Conservation (phyloP, 2,329 filamentous ascomycete genomes). For the Cordyceps militaris region DNA sequence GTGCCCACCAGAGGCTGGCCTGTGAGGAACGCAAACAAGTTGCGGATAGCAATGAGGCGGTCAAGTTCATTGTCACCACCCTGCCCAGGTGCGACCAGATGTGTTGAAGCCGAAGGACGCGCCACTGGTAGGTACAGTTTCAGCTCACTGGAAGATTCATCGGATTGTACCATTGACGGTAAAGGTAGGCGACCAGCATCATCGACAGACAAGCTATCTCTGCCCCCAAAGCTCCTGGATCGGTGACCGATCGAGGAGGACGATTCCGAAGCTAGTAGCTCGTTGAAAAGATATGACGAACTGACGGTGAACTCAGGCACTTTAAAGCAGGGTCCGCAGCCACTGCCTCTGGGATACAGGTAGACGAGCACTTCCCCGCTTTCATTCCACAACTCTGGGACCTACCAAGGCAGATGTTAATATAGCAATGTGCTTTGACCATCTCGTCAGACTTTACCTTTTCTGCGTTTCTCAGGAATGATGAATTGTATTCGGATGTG, state of each 20-base stretch:
- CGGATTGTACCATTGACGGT: slow-evolving; percentile 30
- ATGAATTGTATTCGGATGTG: slow-evolving; percentile 49
- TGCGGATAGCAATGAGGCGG: slow-evolving; percentile 51
- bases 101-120: slow-evolving; percentile 30
- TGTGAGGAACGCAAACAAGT: slow-evolving; percentile 59
- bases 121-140: slow-evolving; percentile 48
- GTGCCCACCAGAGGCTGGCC: slow-evolving; percentile 58
- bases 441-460: slow-evolving; percentile 33
- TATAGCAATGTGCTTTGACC: slow-evolving; percentile 12
- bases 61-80: slow-evolving; percentile 39
- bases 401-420: slow-evolving; percentile 31
- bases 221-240: slow-evolving; percentile 40
- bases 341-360: slow-evolving; percentile 44
- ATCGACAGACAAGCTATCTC: slow-evolving; percentile 40
- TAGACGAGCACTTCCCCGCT: slow-evolving; percentile 50
- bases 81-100: slow-evolving; percentile 27
- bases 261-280: slow-evolving; percentile 42
- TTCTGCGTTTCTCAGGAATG: slow-evolving; percentile 45
- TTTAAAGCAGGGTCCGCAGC: slow-evolving; percentile 52
- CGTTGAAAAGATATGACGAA: slow-evolving; percentile 47
- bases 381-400: slow-evolving; percentile 61
- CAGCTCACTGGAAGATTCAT: slow-evolving; percentile 34
- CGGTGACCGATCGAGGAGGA: slow-evolving; percentile 25
- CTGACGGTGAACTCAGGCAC: slow-evolving; percentile 47
- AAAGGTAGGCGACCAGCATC: slow-evolving; percentile 39